phyloP scores from a whole-genome alignment of 495 filamentous ascomycete species.

The Penicillium pulvis region DNA sequence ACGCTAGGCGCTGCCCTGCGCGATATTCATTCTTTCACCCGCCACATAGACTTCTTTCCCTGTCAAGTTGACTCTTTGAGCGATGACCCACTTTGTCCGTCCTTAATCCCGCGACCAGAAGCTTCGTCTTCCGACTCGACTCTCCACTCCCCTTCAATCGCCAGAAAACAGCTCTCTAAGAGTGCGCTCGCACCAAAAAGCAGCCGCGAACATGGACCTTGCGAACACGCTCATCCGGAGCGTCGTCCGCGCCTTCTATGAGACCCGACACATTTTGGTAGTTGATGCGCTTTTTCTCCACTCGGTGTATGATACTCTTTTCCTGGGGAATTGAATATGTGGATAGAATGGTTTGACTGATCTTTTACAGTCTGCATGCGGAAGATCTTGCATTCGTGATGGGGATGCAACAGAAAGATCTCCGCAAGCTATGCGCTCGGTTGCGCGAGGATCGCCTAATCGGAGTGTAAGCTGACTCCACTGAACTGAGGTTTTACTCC shows the following conservation, averaged over 20 bases:
- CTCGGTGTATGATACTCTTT: conserved; percentile 63
- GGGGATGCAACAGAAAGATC: conserved; percentile 82
- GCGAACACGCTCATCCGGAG: conserved; percentile 86
- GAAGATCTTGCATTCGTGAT: conserved; percentile 85
- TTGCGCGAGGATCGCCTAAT: conserved; percentile 85
- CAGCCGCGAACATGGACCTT: conserved; percentile 65
- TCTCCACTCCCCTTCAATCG: background rate
- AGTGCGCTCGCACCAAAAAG: background rate
- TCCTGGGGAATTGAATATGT: conserved; percentile 1
- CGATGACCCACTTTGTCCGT: conserved; percentile 2
- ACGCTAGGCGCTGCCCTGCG: conserved; percentile 1
- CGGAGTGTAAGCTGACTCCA: conserved; percentile 58
- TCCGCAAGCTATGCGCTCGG: conserved; percentile 82
- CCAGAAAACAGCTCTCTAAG: background rate
- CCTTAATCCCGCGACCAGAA: conserved; percentile 7
- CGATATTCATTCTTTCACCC: conserved; percentile 1
- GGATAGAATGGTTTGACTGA: conserved; percentile 13
- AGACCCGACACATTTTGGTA: conserved; percentile 83
- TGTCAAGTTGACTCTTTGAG: background rate
- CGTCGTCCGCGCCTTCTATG: conserved; percentile 89
- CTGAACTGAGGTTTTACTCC: background rate
- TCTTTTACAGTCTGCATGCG: conserved; percentile 65
- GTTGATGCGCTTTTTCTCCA: conserved; percentile 92
- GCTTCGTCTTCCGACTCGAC: conserved; percentile 4
- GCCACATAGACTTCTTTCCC: background rate